Percentiles rank a stretch among this genome's conserved stretches.
phyloP scores from a whole-genome alignment of 2,329 filamentous ascomycete genomes.

The Beauveria rudraprayagi region DNA sequence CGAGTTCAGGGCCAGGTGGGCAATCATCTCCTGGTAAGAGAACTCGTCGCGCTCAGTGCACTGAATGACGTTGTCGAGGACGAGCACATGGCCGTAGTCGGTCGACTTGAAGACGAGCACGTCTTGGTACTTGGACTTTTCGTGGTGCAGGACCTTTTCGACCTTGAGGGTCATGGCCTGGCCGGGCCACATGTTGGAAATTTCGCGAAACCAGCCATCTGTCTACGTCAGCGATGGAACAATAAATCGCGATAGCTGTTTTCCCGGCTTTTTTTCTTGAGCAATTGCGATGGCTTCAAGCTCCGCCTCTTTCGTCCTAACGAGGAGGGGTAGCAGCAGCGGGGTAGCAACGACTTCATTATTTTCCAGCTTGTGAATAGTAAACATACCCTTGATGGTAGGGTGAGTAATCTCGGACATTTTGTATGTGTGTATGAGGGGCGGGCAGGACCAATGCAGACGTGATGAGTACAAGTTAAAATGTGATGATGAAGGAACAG shows the following conservation, averaged over 20 bases:
- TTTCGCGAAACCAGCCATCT: constrained; percentile 99
- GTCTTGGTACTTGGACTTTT: constrained; percentile 99
- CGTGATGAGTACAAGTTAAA: neutral
- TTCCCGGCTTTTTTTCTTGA: neutral
- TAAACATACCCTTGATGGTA: constrained; percentile 49
- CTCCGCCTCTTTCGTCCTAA: constrained; percentile 5
- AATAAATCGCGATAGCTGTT: constrained; percentile 1
- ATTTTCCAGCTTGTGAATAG: neutral
- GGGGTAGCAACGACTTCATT: constrained; percentile 1
- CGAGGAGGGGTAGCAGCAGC: constrained; percentile 19
- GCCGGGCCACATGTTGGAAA: constrained; percentile 96
- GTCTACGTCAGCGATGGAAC: constrained; percentile 10
- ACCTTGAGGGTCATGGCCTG: constrained; percentile 98
- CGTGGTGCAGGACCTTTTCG: constrained; percentile 96
- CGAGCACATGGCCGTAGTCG: constrained; percentile 91
- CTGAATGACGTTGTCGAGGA: constrained; percentile 98
- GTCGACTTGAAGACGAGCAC: constrained; percentile 98
- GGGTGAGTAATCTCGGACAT: constrained; percentile 49
- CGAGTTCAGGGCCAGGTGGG: constrained; percentile 95
- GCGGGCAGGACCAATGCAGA: neutral
- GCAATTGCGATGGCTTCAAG: neutral
- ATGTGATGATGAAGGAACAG: constrained; percentile 10
- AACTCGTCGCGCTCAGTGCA: constrained; percentile 98
- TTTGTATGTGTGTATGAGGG: constrained; percentile 17
- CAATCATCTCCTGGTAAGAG: constrained; percentile 99